phyloP scores from a whole-genome alignment of 257 asterid genomes.

The Penstemon barbatus region DNA sequence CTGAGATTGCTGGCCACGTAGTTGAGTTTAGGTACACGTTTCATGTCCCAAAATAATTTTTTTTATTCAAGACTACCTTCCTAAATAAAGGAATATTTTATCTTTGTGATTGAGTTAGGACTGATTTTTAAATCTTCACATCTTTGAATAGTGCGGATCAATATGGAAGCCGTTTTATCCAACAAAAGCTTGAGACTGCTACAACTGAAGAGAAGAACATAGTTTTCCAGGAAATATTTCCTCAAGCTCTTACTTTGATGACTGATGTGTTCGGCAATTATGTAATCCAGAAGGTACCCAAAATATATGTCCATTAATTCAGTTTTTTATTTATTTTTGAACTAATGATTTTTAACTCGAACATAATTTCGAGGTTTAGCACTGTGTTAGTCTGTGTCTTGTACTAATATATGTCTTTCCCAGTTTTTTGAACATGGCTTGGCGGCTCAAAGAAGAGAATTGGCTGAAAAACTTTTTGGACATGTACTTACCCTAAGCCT shows the following conservation, averaged over 20 bases:
- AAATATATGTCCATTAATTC: neutral
- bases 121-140: conserved; percentile 12
- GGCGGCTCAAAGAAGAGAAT: conserved; percentile 83
- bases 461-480: conserved; percentile 80
- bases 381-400: conserved; percentile 8
- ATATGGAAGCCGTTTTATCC: conserved; percentile 97
- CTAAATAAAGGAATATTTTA: neutral
- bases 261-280: conserved; percentile 97
- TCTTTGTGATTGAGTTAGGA: conserved; percentile 16
- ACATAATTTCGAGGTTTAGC: conserved; percentile 16
- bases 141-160: conserved; percentile 70
- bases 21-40: conserved; percentile 82
- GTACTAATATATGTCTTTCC: conserved; percentile 24
- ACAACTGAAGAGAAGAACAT: conserved; percentile 82
- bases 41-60: too few species aligned
- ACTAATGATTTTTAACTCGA: neutral
- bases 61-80: too few species aligned
- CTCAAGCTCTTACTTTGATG: conserved; percentile 84
- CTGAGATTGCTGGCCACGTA: conserved; percentile 87
- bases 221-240: conserved; percentile 86
- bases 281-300: conserved; percentile 85
- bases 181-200: conserved; percentile 95
- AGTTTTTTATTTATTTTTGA: neutral
- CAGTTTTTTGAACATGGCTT: conserved; percentile 97
- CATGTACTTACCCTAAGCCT: conserved; percentile 86